These are phyloP conservation scores for Pholiota molesta DNA, from an alignment of 768 basidiomycete genomes.

Conservation along the genomic window DNA sequence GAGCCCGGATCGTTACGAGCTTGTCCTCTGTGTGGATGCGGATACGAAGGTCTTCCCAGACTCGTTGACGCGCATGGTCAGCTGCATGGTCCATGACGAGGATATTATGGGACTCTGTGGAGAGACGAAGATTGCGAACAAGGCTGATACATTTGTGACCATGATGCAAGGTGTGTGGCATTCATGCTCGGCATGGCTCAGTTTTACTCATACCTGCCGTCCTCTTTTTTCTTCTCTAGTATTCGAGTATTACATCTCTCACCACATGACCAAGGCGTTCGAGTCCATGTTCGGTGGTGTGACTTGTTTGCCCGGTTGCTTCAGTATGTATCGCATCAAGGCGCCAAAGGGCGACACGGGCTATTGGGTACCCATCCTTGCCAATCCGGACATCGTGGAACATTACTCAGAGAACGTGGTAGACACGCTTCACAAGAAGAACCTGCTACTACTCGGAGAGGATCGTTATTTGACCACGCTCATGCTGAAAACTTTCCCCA, in stretches of 20 bases:
- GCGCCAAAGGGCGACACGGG: slow-evolving; percentile 95
- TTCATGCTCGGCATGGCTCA: not conserved
- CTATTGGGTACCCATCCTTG: slow-evolving; percentile 98
- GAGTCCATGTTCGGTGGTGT: slow-evolving; percentile 99
- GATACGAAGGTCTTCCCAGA: slow-evolving; percentile 99
- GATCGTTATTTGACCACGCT: slow-evolving; percentile 99
- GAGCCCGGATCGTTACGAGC: slow-evolving; percentile 93
- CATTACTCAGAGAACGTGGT: slow-evolving; percentile 99
- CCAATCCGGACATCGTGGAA: slow-evolving; percentile 98
- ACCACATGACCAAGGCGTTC: slow-evolving; percentile 98
- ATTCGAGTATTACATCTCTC: slow-evolving; percentile 99
- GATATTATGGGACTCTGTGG: slow-evolving; percentile 99
- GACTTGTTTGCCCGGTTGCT: slow-evolving; percentile 98
- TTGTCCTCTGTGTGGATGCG: slow-evolving; percentile 95
- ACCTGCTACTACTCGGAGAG: slow-evolving; percentile 93
- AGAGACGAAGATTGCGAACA: slow-evolving; percentile 99
- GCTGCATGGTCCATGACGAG: slow-evolving; percentile 94
- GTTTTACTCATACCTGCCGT: slow-evolving; percentile 8
- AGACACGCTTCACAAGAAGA: slow-evolving; percentile 99
- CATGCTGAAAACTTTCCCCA: slow-evolving; percentile 98
- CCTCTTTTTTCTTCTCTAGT: slow-evolving; percentile 48
- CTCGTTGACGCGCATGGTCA: slow-evolving; percentile 92
- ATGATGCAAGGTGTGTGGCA: slow-evolving; percentile 94
- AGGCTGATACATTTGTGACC: slow-evolving; percentile 97
- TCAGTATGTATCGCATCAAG: slow-evolving; percentile 99